Evolutionary conservation across 495 filamentous ascomycete genomes (phyloP).

Genomic region (Penicilliopsis zonata): DNA sequence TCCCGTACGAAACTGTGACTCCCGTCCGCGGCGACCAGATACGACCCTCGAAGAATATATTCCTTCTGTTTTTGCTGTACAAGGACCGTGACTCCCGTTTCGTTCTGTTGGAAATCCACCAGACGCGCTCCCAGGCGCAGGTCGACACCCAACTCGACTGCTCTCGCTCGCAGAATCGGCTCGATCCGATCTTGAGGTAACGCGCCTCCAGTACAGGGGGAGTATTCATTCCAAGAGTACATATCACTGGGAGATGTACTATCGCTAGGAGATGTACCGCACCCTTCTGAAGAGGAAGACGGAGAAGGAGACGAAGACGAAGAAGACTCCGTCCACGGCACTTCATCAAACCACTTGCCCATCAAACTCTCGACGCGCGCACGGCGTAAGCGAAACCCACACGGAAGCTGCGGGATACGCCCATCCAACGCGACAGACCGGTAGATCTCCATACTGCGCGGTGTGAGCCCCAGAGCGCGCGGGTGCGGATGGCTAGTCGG

Average conservation of each 20-base stretch:
- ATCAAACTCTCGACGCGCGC: conserved; percentile 17
- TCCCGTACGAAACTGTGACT: conserved; percentile 17
- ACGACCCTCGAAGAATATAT: conserved; percentile 9
- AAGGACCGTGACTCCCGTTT: conserved; percentile 8
- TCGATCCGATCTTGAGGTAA: conserved; percentile 21
- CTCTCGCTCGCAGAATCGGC: conserved; percentile 11
- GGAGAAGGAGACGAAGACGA: background rate
- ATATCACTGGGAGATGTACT: too few species aligned
- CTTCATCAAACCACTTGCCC: conserved; percentile 13
- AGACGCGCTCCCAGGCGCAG: conserved; percentile 11
- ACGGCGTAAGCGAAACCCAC: conserved; percentile 13
- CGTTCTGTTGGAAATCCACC: conserved; percentile 9
- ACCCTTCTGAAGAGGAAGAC: too few species aligned
- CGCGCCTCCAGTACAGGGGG: conserved; percentile 9
- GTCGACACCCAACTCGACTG: conserved; percentile 17
- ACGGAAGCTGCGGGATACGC: conserved; percentile 10
- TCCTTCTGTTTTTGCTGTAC: conserved; percentile 3
- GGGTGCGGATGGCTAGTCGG: conserved; percentile 15
- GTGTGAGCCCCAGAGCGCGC: conserved; percentile 19
- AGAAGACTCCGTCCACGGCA: conserved; percentile 15
- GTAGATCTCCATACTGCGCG: conserved; percentile 25
- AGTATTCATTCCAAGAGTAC: conserved; percentile 12
- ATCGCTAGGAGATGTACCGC: too few species aligned
- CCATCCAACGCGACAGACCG: conserved; percentile 15
- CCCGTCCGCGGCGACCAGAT: conserved; percentile 23